Evolutionary conservation across 257 asterid species (phyloP).

Genomic region (Paulownia fortunei): DNA sequence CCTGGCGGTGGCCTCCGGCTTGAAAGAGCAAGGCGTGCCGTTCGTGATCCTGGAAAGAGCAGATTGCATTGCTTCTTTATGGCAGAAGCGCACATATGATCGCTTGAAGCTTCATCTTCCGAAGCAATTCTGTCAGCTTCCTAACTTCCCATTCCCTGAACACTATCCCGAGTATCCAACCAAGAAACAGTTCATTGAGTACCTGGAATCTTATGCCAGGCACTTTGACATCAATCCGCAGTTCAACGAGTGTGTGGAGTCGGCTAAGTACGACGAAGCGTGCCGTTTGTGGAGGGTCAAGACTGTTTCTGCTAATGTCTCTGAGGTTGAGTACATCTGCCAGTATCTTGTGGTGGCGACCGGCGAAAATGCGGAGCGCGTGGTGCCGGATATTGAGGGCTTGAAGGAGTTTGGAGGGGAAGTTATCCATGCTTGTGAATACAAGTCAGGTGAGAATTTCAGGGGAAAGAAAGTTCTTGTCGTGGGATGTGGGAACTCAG

Average conservation of each 20-base stretch:
- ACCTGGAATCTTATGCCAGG: slow-evolving; percentile 58
- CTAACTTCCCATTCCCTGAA: slow-evolving; percentile 61
- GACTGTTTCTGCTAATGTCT: slow-evolving; percentile 24
- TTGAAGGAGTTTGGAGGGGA: slow-evolving; percentile 57
- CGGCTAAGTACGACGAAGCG: slow-evolving; percentile 64
- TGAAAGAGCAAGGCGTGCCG: slow-evolving; percentile 68
- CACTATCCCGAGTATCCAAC: slow-evolving; percentile 64
- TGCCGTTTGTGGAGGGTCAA: slow-evolving; percentile 65
- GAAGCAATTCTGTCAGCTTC: slow-evolving; percentile 72
- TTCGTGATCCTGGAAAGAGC: slow-evolving; percentile 70
- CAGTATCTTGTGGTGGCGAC: slow-evolving; percentile 81
- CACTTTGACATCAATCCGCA: slow-evolving; percentile 50
- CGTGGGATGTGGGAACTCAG: slow-evolving; percentile 71
- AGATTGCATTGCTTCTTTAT: slow-evolving; percentile 84
- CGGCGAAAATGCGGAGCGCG: slow-evolving; percentile 72
- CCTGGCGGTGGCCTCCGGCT: slow-evolving; percentile 84
- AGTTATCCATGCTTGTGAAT: slow-evolving; percentile 59
- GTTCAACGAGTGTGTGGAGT: slow-evolving; percentile 59
- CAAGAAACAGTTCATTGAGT: slow-evolving; percentile 60
- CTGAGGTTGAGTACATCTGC: slow-evolving; percentile 67
- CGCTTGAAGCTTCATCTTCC: slow-evolving; percentile 89
- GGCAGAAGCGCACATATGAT: slow-evolving; percentile 84
- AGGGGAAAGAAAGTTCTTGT: slow-evolving; percentile 62
- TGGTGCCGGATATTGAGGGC: slow-evolving; percentile 70
- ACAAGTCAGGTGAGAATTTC: slow-evolving; percentile 58